phyloP scores from a whole-genome alignment of 1,139 yeast species.

The Suhomyces bribrorum region DNA sequence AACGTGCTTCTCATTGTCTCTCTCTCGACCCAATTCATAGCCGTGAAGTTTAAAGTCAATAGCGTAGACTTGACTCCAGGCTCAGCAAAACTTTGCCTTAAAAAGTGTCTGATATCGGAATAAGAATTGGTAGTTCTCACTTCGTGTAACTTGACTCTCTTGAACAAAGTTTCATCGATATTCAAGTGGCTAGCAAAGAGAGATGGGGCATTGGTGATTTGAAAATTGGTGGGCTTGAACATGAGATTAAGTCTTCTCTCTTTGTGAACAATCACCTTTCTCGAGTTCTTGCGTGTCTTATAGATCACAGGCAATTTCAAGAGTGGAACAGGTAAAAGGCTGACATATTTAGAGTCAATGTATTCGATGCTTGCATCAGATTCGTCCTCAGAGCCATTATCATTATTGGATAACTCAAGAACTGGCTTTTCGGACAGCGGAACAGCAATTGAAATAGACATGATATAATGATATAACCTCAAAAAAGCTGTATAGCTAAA shows the following conservation, averaged over 20 bases:
- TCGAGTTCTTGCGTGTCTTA: neutral
- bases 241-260: neutral
- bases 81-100: neutral
- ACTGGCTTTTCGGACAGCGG: too few relatives aligned
- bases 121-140: neutral
- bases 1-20: neutral
- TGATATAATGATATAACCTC: too few relatives aligned
- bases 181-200: neutral
- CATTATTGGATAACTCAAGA: too few relatives aligned
- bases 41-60: neutral
- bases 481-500: too few relatives aligned
- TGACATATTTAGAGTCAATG: neutral
- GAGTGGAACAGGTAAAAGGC: neutral
- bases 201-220: conserved; percentile 2
- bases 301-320: neutral
- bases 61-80: neutral
- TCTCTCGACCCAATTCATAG: neutral
- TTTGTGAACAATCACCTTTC: conserved; percentile 1
- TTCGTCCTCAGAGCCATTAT: too few relatives aligned
- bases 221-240: conserved; percentile 2
- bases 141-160: neutral
- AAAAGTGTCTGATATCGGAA: neutral
- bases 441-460: too few relatives aligned
- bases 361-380: neutral
- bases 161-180: neutral